Base-by-base conservation (phyloP, 106 monocot genomes). In the Narthecium ossifragum region DNA sequence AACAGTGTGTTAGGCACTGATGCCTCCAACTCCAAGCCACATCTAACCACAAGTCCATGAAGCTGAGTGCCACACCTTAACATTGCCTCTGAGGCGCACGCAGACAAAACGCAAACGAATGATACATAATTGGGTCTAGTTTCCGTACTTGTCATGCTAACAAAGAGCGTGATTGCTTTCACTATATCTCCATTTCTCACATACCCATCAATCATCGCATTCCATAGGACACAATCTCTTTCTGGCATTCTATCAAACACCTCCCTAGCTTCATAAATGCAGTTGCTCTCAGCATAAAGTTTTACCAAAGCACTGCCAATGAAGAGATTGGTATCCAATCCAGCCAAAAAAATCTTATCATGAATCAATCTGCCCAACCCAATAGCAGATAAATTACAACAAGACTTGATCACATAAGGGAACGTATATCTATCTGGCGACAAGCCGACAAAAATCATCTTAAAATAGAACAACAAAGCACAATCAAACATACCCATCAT, bases 151-250 rank as follows among this genome's bases (percentile, higher is more conserved):
- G 81, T 78, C 96, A 90, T 90, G n/a, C 41, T 46, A 46, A 32
- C 26, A 31, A 98, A 98, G 13, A 98, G 32, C n/a, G 20, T 45
- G 33, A 84, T 31, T 17, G 83, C 80, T 21, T 78, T 68, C n/a
- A 30, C 17, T 0, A 40, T 14, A 66, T 74, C 73, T 37, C 73
- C 73, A 61, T 31, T 59, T 34, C 65, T 80, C 17, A 71, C 66
- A 74, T 82, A 91, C 41, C 81, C 83, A 68, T 88, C 76, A 36
- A 98, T 76, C 86, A 98, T 91, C 20, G 85, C 87, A 74, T 98
- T 91, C 90, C 96, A 98, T 59, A 78, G 40, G 10, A 98, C 76
- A 53, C 68, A 84, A 56, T 98, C 90, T 70, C 73, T 78, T 0
- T 70, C 70, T 27, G 73, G 65, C 78, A 90, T 83, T 73, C 48